phyloP scores from a whole-genome alignment of 257 asterid genomes.

The Nicotiana otophora region DNA sequence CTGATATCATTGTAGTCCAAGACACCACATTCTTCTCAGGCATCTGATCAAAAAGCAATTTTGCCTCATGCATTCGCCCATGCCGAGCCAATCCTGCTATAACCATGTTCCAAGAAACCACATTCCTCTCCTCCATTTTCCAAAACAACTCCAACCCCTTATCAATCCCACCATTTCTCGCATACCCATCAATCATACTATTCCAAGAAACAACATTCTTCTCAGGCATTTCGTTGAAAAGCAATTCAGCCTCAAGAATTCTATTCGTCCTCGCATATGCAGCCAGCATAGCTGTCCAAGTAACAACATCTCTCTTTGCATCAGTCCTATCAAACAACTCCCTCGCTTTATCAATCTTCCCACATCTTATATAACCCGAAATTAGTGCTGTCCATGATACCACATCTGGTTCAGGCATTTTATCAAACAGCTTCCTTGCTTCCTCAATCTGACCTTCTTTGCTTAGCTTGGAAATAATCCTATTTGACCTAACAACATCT shows the following conservation, averaged over 20 bases:
- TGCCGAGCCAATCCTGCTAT: constrained; percentile 43
- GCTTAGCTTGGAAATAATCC: constrained; percentile 37
- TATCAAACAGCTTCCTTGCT: constrained; percentile 55
- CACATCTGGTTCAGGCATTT: constrained; percentile 64
- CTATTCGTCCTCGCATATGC: constrained; percentile 33
- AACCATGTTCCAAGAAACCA: constrained; percentile 57
- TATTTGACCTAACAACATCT: constrained; percentile 38
- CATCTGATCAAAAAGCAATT: constrained; percentile 38
- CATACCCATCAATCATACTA: constrained; percentile 56
- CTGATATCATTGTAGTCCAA: constrained; percentile 50
- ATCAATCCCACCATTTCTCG: constrained; percentile 24
- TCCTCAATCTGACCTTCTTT: constrained; percentile 30
- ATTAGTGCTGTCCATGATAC: constrained; percentile 66
- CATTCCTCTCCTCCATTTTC: constrained; percentile 48
- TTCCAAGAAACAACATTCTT: constrained; percentile 56
- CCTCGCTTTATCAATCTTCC: constrained; percentile 42
- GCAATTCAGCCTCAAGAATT: constrained; percentile 43
- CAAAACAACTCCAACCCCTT: constrained; percentile 44
- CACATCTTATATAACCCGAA: constrained; percentile 51
- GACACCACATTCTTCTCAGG: constrained; percentile 47
- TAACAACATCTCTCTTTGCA: constrained; percentile 48
- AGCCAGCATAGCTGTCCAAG: constrained; percentile 56
- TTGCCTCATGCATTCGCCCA: constrained; percentile 47
- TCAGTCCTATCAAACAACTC: constrained; percentile 43
- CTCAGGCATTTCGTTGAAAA: constrained; percentile 46